Evolutionary conservation across 257 asterid species (phyloP).

Genomic region (Rubia yunnanensis): DNA sequence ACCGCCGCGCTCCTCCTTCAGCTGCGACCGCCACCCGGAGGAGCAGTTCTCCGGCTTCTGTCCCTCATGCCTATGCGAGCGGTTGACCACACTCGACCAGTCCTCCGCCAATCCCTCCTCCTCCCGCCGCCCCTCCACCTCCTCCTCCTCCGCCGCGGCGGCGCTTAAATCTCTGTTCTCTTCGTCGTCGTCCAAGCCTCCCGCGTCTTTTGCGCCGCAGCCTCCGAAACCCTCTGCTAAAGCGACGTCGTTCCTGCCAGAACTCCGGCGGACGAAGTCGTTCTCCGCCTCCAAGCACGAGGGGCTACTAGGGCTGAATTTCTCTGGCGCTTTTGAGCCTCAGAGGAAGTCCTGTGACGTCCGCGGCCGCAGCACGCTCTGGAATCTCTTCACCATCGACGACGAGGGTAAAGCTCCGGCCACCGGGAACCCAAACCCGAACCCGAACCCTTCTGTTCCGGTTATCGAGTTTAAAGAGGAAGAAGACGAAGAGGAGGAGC

Average conservation of each 20-base stretch:
- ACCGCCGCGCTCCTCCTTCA: constrained; percentile 84
- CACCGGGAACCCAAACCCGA: constrained; percentile 19
- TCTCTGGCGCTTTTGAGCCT: constrained; percentile 48
- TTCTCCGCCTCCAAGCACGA: constrained; percentile 85
- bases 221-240: constrained; percentile 36
- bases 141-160: constrained; percentile 59
- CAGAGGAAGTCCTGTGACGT: constrained; percentile 90
- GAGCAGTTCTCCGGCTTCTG: constrained; percentile 84
- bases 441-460: constrained; percentile 12
- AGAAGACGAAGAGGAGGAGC: constrained; percentile 24
- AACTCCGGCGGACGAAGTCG: constrained; percentile 75
- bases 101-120: constrained; percentile 57
- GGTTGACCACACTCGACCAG: constrained; percentile 64
- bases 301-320: constrained; percentile 36
- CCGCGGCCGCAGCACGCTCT: constrained; percentile 58
- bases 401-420: constrained; percentile 25
- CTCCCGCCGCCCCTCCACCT: constrained; percentile 70
- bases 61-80: constrained; percentile 85
- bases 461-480: constrained; percentile 42
- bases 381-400: constrained; percentile 48
- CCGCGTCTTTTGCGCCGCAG: constrained; percentile 26
- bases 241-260: constrained; percentile 48
- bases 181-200: constrained; percentile 17
- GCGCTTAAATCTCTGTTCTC: constrained; percentile 62
- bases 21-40: constrained; percentile 76